phyloP scores from a whole-genome alignment of 495 filamentous ascomycete species.

The Aspergillus coremiiformis region DNA sequence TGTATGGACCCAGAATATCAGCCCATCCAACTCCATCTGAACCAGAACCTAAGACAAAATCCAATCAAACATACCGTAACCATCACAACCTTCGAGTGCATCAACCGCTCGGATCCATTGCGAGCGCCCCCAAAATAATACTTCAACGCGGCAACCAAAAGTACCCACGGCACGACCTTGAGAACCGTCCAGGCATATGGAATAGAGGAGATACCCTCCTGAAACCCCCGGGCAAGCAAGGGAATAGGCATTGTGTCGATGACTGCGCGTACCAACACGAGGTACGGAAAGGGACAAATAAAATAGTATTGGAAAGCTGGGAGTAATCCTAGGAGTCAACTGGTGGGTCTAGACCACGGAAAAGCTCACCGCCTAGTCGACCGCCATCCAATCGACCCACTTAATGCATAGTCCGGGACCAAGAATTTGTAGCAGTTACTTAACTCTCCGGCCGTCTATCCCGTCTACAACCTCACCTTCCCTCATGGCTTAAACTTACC shows the following conservation, averaged over 20 bases:
- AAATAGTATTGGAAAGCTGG: not conserved
- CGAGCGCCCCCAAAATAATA: conserved; percentile 66
- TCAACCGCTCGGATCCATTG: conserved; percentile 71
- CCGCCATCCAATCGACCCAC: conserved; percentile 1
- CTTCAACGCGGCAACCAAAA: conserved; percentile 61
- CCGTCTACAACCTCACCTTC: too few relatives aligned
- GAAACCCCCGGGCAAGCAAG: conserved; percentile 53
- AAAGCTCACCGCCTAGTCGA: conserved; percentile 1
- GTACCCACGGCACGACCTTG: conserved; percentile 51
- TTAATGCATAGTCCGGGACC: too few relatives aligned
- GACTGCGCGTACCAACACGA: not conserved
- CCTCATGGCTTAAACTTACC: too few relatives aligned
- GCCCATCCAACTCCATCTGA: not conserved
- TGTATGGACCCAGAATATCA: conserved; percentile 23
- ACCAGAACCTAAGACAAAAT: not conserved
- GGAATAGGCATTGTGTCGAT: conserved; percentile 65
- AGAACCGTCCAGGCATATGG: conserved; percentile 56
- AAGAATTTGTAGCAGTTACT: too few relatives aligned
- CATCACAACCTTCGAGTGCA: conserved; percentile 90
- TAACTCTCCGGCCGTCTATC: too few relatives aligned
- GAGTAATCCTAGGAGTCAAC: not conserved
- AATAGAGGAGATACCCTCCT: conserved; percentile 58
- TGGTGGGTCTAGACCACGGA: not conserved
- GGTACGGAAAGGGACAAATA: conserved; percentile 4
- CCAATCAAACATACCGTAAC: conserved; percentile 56